phyloP scores from a whole-genome alignment of 164 flowering plant species.

The Stephania japonica region DNA sequence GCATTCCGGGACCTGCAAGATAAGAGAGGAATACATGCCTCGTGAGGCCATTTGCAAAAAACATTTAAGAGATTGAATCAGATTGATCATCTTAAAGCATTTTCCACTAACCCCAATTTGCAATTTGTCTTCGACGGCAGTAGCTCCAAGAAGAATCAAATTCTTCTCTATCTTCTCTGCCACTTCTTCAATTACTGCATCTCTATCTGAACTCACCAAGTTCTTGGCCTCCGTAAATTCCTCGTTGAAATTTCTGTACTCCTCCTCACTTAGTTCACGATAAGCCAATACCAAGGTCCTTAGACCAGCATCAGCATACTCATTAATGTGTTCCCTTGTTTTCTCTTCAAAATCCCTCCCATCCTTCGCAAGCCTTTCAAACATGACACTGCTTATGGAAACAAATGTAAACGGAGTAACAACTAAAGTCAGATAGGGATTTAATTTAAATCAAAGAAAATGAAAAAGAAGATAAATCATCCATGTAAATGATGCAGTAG shows the following conservation, averaged over 20 bases:
- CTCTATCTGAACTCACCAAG: conserved; percentile 66
- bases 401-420: conserved; percentile 4
- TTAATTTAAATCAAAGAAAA: not conserved
- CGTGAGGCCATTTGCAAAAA: not conserved
- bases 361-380: conserved; percentile 68
- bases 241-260: conserved; percentile 47
- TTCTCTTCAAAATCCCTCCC: conserved; percentile 62
- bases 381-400: conserved; percentile 68
- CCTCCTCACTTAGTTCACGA: conserved; percentile 68
- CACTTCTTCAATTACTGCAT: conserved; percentile 59
- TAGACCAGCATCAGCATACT: conserved; percentile 93
- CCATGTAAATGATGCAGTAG: not conserved
- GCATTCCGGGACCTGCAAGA: conserved; percentile 78
- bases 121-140: conserved; percentile 98
- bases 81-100: not conserved
- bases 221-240: conserved; percentile 68
- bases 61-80: not conserved
- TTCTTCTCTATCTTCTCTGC: conserved; percentile 67
- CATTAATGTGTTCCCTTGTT: conserved; percentile 66
- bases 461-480: not conserved
- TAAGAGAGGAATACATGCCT: not conserved
- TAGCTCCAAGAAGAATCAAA: conserved; percentile 92
- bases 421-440: not conserved
- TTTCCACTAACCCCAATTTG: conserved; percentile 79
- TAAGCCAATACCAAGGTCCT: conserved; percentile 89